Conservation (phyloP, 2,329 filamentous ascomycete species). For the Arthrobotrys sinensis region DNA sequence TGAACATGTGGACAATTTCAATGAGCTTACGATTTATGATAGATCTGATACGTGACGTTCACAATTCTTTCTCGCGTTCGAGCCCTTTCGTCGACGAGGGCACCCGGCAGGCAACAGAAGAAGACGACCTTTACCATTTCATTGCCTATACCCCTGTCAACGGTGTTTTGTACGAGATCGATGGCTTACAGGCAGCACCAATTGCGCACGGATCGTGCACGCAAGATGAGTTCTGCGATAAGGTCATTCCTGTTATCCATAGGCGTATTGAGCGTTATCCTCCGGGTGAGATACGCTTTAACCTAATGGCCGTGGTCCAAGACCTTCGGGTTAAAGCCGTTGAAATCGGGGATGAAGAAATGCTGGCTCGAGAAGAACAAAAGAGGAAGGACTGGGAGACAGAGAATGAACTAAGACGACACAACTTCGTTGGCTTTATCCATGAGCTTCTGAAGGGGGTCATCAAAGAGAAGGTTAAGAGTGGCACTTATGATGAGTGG, state of each 20-base stretch:
- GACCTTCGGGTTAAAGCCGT: slow-evolving; percentile 83
- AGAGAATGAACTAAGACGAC: slow-evolving; percentile 90
- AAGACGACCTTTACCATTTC: slow-evolving; percentile 97
- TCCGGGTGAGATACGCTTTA: slow-evolving; percentile 90
- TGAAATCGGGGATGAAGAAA: slow-evolving; percentile 86
- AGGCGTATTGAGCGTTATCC: slow-evolving; percentile 88
- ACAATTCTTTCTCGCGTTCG: slow-evolving; percentile 90
- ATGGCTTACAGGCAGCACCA: slow-evolving; percentile 92
- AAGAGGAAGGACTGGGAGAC: slow-evolving; percentile 91
- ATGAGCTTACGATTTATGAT: slow-evolving; percentile 18
- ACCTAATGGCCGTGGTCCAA: slow-evolving; percentile 90
- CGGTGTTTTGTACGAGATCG: slow-evolving; percentile 89
- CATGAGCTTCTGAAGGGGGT: slow-evolving; percentile 91
- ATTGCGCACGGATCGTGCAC: slow-evolving; percentile 87
- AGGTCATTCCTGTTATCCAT: slow-evolving; percentile 89
- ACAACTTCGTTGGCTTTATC: slow-evolving; percentile 97
- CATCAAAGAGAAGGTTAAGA: slow-evolving; percentile 78
- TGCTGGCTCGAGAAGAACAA: slow-evolving; percentile 82
- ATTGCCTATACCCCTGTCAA: slow-evolving; percentile 91
- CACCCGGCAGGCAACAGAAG: slow-evolving; percentile 75
- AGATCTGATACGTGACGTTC: slow-evolving; percentile 78
- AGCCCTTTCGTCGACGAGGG: slow-evolving; percentile 94
- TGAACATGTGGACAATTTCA: background rate
- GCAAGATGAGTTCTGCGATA: slow-evolving; percentile 79
- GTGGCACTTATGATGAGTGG: slow-evolving; percentile 80